Conservation (phyloP, 2,329 filamentous ascomycete species). For the Coniochaeta sp. region DNA sequence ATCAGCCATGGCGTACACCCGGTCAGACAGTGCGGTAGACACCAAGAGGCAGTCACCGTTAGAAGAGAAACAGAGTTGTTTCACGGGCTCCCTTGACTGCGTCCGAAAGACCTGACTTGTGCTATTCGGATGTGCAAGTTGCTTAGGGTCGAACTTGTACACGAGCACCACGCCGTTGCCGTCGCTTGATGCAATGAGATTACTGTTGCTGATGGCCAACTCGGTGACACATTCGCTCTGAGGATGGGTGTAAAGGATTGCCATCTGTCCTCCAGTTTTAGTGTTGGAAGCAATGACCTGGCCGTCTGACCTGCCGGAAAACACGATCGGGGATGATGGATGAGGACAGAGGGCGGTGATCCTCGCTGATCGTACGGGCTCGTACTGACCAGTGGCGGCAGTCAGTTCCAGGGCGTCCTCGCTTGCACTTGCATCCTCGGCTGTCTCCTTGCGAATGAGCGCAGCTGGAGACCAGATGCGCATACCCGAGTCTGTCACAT, state of each 20-base stretch:
- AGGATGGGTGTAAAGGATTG: slow-evolving; percentile 8
- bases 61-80: slow-evolving; percentile 9
- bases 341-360: slow-evolving; percentile 12
- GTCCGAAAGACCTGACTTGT: slow-evolving; percentile 1
- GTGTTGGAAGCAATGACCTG: slow-evolving; percentile 8
- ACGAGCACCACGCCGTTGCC: slow-evolving; percentile 6
- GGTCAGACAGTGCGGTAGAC: slow-evolving; percentile 4
- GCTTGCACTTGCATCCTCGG: slow-evolving; percentile 13
- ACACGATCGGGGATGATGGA: slow-evolving; percentile 7
- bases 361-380: slow-evolving; percentile 5
- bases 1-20: slow-evolving; percentile 3
- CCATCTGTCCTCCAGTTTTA: slow-evolving; percentile 5
- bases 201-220: slow-evolving; percentile 3
- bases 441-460: slow-evolving; percentile 12
- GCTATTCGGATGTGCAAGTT: background rate
- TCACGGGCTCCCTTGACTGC: slow-evolving; percentile 2
- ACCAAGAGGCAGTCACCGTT: slow-evolving; percentile 9
- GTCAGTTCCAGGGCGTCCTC: slow-evolving; percentile 7
- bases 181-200: slow-evolving; percentile 7
- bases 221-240: slow-evolving; percentile 7
- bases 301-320: slow-evolving; percentile 12
- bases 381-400: slow-evolving; percentile 9
- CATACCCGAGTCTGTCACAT: slow-evolving; percentile 15
- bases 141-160: slow-evolving; percentile 2
- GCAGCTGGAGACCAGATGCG: slow-evolving; percentile 15